Base-by-base conservation (phyloP, 1,284 basidiomycete species). In the Ustilago sp. region DNA sequence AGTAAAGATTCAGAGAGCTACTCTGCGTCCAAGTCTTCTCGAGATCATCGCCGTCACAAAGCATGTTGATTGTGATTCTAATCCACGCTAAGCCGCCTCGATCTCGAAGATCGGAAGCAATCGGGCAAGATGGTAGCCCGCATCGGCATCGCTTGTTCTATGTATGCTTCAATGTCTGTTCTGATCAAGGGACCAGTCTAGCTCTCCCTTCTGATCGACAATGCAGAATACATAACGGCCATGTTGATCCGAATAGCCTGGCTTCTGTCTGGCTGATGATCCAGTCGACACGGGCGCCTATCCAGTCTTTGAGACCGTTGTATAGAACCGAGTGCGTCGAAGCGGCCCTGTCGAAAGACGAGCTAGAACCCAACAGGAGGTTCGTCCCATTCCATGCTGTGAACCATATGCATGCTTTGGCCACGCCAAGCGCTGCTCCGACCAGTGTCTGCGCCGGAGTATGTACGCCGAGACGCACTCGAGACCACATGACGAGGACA, bases 401-500 rank as follows among this genome's bases (percentile, higher is more conserved):
- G 58, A 79, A 79, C 63, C 73, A 77, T 39, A 74, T 7, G 52
- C 63, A 65, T 12, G 69, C 77, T 51, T 76, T 74, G 39, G 41
- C 38, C 3, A 77, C 58, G 32, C 77, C 77, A 17, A 79, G 63
- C 6, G 63, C 66, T 23, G 73, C 65, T 15, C 77, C 77, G 28
- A 54, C 77, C 11, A 69, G 19, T 0, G 73, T 76, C 52, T 79
- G 77, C 12, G 45, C 63, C 5, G 63, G 73, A 0, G 77, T 79
- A 47, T 79, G 77, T 0, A 79, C 74, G 19, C 77, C 77, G 12
- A 79, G 63, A 15, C 65, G 50, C n/a, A 79, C 73, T 3, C 77
- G 57, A 2, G 77, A 79, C 77, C 77, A 79, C 73, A 79, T 79
- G 52, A 79, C 77, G 3, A 68, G 59, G 9, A 74, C 61, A 0